These are phyloP conservation scores for Bruguiera parviflora DNA, from an alignment of 345 rosid species.

Conservation along the genomic window DNA sequence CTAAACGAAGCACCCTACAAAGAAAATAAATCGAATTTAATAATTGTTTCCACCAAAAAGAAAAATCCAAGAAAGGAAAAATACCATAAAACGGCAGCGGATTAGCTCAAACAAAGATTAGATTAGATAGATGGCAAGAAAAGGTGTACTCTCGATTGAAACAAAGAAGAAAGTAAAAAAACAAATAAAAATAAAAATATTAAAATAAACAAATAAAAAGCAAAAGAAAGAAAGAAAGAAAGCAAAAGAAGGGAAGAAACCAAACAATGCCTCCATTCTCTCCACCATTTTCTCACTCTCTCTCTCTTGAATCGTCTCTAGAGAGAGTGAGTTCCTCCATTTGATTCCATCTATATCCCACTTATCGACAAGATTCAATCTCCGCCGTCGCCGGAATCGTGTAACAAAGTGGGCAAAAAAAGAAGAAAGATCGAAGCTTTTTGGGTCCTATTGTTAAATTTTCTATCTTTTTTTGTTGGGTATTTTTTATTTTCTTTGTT, in stretches of 20 bases:
- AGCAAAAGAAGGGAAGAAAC: not conserved
- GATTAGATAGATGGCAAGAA: not conserved
- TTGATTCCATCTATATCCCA: not conserved
- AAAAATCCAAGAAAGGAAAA: not conserved
- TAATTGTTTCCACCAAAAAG: not conserved
- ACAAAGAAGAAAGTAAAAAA: not conserved
- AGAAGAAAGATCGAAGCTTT: not conserved
- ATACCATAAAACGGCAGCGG: not conserved
- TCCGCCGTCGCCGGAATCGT: not conserved
- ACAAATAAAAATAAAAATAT: too few relatives aligned
- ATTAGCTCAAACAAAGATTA: not conserved
- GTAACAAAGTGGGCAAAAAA: not conserved
- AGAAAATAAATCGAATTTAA: not conserved
- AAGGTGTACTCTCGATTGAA: constrained; percentile 9
- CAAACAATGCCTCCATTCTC: constrained; percentile 3
- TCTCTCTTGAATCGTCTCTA: constrained; percentile 16
- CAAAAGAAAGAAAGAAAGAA: not conserved
- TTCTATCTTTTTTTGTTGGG: too few relatives aligned
- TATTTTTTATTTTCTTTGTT: not conserved
- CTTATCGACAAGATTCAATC: not conserved
- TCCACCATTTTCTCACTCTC: not conserved
- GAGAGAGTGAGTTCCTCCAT: constrained; percentile 15
- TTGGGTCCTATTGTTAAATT: too few relatives aligned
- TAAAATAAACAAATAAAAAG: not conserved
- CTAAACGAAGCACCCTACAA: too few relatives aligned